Evolutionary conservation across 2,329 filamentous ascomycete genomes (phyloP).

Genomic region (Aspergillus aculeatus): DNA sequence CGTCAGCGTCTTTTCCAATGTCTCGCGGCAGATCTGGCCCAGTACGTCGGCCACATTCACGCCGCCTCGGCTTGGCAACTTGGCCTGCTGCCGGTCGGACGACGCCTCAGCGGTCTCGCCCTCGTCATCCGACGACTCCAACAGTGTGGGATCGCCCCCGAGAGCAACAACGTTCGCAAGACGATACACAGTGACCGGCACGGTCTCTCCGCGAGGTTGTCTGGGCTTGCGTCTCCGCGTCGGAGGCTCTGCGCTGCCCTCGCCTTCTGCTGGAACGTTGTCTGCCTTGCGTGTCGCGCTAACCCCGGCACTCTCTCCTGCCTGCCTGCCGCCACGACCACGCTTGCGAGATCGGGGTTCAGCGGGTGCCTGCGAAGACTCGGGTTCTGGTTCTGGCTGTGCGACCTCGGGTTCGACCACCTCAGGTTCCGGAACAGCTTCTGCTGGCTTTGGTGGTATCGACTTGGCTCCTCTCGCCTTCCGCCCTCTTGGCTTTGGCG

Average conservation of each 20-base stretch:
- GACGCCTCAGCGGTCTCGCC: slow-evolving; percentile 33
- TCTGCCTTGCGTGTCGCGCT: slow-evolving; percentile 8
- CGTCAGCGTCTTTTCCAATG: slow-evolving; percentile 46
- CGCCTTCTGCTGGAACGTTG: background rate
- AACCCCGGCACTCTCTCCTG: slow-evolving; percentile 12
- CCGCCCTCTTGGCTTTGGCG: background rate
- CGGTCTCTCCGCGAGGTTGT: slow-evolving; percentile 37
- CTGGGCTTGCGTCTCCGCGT: slow-evolving; percentile 24
- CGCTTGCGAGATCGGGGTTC: slow-evolving; percentile 13
- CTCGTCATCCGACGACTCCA: slow-evolving; percentile 27
- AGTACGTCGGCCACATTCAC: slow-evolving; percentile 55
- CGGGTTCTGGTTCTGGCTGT: slow-evolving; percentile 3
- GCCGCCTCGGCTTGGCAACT: slow-evolving; percentile 42
- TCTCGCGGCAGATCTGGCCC: slow-evolving; percentile 51
- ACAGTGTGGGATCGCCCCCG: slow-evolving; percentile 16
- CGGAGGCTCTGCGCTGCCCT: slow-evolving; percentile 9
- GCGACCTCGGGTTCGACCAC: background rate
- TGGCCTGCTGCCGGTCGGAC: slow-evolving; percentile 31
- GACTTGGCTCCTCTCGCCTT: background rate
- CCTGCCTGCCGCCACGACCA: slow-evolving; percentile 13
- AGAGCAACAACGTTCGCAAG: slow-evolving; percentile 37
- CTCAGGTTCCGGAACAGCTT: background rate
- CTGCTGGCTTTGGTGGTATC: background rate
- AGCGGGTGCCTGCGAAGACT: slow-evolving; percentile 3
- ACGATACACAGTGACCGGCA: slow-evolving; percentile 44